These are phyloP conservation scores for Cryptococcus amylolentus DNA, from an alignment of 1,284 basidiomycete genomes.

Conservation along the genomic window DNA sequence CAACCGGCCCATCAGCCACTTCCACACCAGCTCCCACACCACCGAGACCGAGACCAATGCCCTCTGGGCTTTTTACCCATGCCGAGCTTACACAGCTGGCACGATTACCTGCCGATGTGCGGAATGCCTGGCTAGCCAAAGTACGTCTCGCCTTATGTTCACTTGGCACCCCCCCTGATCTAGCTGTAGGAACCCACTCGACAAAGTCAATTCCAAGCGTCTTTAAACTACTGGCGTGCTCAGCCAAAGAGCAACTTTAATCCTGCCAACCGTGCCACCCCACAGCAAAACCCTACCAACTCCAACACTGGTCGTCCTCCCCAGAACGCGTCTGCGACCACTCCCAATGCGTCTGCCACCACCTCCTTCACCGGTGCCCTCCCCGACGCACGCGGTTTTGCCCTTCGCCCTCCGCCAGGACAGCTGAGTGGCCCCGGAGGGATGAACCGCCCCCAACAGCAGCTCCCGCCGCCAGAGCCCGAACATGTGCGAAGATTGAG, in stretches of 20 bases:
- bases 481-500: constrained; percentile 32
- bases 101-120: constrained; percentile 2
- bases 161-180: not conserved
- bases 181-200: constrained; percentile 10
- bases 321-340: not conserved
- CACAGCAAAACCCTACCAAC: not conserved
- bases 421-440: not conserved
- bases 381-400: constrained; percentile 9
- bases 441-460: constrained; percentile 1
- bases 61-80: constrained; percentile 5
- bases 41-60: constrained; percentile 2
- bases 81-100: constrained; percentile 6
- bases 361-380: constrained; percentile 11
- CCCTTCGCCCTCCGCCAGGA: constrained; percentile 5
- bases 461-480: constrained; percentile 26
- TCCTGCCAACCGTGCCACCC: not conserved
- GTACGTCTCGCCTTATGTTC: not conserved
- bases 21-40: not conserved
- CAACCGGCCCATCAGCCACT: not conserved
- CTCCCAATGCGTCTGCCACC: constrained; percentile 2
- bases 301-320: not conserved
- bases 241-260: not conserved
- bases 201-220: constrained; percentile 5
- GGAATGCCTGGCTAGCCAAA: constrained; percentile 9
- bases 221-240: constrained; percentile 11